A percentile compares a stretch with the other conserved stretches of the same genome.
Evolutionary conservation across 305 asterid species (phyloP).

Genomic region (Withania somnifera): DNA sequence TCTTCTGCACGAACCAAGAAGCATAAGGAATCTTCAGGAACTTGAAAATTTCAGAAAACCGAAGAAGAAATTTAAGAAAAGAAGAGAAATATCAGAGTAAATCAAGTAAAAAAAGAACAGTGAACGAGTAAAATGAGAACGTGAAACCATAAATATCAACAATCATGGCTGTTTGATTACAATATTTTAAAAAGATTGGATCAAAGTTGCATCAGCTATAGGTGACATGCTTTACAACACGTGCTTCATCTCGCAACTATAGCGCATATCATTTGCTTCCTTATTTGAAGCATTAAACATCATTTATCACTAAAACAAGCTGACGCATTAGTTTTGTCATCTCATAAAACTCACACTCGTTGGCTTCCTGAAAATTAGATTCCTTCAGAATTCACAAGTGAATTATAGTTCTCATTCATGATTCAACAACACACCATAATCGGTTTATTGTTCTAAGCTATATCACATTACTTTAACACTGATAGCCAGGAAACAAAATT

Average conservation of each 20-base stretch:
- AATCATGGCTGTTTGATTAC: not conserved
- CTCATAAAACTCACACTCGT: not conserved
- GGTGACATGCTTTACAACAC: not conserved
- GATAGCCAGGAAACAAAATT: not conserved
- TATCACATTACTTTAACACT: not conserved
- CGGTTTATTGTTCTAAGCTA: not conserved
- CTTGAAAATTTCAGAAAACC: not conserved
- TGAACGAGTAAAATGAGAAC: not conserved
- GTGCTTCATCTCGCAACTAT: not conserved
- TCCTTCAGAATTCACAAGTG: not conserved
- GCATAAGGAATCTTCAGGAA: not conserved
- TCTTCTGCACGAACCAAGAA: constrained; percentile 21
- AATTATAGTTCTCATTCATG: not conserved
- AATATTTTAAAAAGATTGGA: not conserved
- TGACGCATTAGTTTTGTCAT: not conserved
- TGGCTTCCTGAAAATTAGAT: not conserved
- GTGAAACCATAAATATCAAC: not conserved
- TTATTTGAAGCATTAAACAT: not conserved
- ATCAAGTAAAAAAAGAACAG: not conserved
- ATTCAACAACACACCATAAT: not conserved
- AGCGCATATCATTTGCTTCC: not conserved
- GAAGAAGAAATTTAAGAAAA: not conserved
- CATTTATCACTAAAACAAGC: not conserved
- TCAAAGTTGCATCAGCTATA: not conserved
- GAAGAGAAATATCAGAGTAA: not conserved